phyloP scores from a whole-genome alignment of 1,284 basidiomycete genomes.

The Microstroma glucosiphilum region DNA sequence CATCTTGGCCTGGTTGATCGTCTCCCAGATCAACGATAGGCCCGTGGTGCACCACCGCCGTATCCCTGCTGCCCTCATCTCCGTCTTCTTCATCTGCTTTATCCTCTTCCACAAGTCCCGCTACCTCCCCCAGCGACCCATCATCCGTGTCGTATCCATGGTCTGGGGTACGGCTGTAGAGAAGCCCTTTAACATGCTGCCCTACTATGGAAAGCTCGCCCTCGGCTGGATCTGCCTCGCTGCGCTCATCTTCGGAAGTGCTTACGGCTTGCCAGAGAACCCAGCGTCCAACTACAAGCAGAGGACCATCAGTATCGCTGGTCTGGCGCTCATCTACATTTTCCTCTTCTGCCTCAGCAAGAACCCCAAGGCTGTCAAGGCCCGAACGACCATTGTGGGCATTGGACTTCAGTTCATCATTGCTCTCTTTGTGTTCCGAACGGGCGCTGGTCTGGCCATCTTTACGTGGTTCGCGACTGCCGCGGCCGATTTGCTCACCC shows the following conservation, averaged over 20 bases:
- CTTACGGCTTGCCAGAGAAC: conserved; percentile 38
- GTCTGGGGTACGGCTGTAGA: conserved; percentile 23
- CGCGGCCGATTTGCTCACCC: conserved; percentile 36
- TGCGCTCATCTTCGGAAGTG: conserved; percentile 34
- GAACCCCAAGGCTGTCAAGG: conserved; percentile 31
- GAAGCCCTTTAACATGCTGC: conserved; percentile 34
- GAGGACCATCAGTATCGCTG: conserved; percentile 36
- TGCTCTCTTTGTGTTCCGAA: conserved; percentile 45
- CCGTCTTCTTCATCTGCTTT: conserved; percentile 44
- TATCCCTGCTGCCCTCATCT: conserved; percentile 15
- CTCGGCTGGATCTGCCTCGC: conserved; percentile 35
- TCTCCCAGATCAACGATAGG: conserved; percentile 14
- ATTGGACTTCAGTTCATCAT: conserved; percentile 45
- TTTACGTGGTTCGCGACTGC: conserved; percentile 41
- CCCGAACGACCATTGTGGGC: conserved; percentile 34
- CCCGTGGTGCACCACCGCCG: conserved; percentile 12
- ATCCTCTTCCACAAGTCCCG: conserved; percentile 44
- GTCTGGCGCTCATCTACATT: conserved; percentile 38
- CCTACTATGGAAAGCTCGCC: conserved; percentile 27
- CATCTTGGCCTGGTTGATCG: conserved; percentile 21
- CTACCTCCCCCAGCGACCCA: conserved; percentile 38
- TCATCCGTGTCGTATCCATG: conserved; percentile 24
- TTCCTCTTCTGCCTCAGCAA: conserved; percentile 29
- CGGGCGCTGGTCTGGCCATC: conserved; percentile 33
- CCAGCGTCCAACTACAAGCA: conserved; percentile 29